phyloP scores from a whole-genome alignment of 1,284 basidiomycete species.

The Trichosporon sp. region DNA sequence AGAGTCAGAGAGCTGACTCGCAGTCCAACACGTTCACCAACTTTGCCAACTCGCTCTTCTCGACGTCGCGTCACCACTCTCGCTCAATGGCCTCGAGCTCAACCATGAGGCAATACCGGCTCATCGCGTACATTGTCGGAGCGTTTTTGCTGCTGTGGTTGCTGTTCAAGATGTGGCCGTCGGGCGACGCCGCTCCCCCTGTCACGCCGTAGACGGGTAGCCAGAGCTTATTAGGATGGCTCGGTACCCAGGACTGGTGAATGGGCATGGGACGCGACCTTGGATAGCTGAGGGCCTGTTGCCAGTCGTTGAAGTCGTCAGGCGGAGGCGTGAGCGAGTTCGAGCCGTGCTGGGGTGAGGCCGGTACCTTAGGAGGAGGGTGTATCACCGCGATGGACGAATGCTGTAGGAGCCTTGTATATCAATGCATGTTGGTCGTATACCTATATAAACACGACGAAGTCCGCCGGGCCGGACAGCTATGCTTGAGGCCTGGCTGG shows the following conservation, averaged over 20 bases:
- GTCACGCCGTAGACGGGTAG: neutral
- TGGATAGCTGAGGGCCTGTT: neutral
- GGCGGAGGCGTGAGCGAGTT: neutral
- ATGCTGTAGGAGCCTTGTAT: neutral
- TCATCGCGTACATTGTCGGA: slow-evolving; percentile 42
- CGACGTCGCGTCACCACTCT: slow-evolving; percentile 43
- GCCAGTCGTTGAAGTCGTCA: neutral
- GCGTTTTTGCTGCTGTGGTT: slow-evolving; percentile 42
- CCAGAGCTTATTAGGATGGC: neutral
- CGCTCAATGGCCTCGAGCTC: slow-evolving; percentile 41
- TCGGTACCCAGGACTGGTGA: neutral
- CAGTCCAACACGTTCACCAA: slow-evolving; percentile 43
- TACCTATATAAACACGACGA: neutral
- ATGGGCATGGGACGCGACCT: too few relatives aligned
- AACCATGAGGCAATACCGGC: slow-evolving; percentile 43
- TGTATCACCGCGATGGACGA: neutral
- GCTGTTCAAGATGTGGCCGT: slow-evolving; percentile 35
- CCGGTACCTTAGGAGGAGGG: neutral
- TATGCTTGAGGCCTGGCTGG: neutral
- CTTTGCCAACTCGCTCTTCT: slow-evolving; percentile 46
- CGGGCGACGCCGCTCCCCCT: neutral
- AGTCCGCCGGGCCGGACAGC: neutral
- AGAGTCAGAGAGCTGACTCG: neutral
- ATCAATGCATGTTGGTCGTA: slow-evolving; percentile 2
- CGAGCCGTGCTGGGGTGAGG: neutral